Conservation (phyloP, 768 basidiomycete genomes). For the Lactarius evosmus region DNA sequence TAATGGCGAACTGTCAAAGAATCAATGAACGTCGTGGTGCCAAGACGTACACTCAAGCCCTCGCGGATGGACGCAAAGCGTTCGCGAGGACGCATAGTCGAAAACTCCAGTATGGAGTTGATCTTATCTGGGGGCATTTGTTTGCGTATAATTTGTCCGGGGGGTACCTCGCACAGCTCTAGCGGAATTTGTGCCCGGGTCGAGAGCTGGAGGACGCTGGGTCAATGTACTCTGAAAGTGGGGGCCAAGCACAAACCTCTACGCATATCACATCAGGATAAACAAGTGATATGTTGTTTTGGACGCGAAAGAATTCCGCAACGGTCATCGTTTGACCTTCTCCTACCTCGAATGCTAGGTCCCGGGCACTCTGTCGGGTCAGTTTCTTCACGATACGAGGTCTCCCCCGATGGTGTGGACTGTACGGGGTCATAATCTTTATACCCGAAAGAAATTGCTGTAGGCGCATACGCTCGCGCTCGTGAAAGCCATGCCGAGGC, state of each 20-base stretch:
- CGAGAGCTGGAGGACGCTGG: slow-evolving; percentile 45
- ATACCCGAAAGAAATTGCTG: slow-evolving; percentile 56
- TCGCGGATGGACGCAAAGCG: slow-evolving; percentile 51
- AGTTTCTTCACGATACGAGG: slow-evolving; percentile 63
- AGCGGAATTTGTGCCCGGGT: slow-evolving; percentile 59
- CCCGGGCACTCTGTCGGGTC: slow-evolving; percentile 49
- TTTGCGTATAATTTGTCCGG: slow-evolving; percentile 69
- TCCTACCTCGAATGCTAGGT: slow-evolving; percentile 51
- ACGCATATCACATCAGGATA: slow-evolving; percentile 67
- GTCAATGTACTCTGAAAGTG: not conserved
- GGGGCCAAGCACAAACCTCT: slow-evolving; percentile 47
- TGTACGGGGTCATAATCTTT: slow-evolving; percentile 44
- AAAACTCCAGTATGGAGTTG: slow-evolving; percentile 57
- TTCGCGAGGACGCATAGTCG: slow-evolving; percentile 57
- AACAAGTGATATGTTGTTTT: slow-evolving; percentile 50
- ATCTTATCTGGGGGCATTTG: slow-evolving; percentile 65
- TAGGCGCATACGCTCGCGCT: slow-evolving; percentile 49
- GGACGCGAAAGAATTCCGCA: slow-evolving; percentile 54
- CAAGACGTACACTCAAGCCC: slow-evolving; percentile 46
- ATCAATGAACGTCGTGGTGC: not conserved
- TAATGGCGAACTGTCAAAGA: slow-evolving; percentile 32
- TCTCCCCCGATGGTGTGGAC: not conserved
- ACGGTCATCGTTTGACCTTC: slow-evolving; percentile 56
- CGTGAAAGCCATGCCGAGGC: slow-evolving; percentile 42
- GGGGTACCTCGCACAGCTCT: slow-evolving; percentile 58